Percentiles rank a stretch among this genome's conserved stretches.
Evolutionary conservation across 1,284 basidiomycete species (phyloP).

Genomic region (Marasmius fiardii): DNA sequence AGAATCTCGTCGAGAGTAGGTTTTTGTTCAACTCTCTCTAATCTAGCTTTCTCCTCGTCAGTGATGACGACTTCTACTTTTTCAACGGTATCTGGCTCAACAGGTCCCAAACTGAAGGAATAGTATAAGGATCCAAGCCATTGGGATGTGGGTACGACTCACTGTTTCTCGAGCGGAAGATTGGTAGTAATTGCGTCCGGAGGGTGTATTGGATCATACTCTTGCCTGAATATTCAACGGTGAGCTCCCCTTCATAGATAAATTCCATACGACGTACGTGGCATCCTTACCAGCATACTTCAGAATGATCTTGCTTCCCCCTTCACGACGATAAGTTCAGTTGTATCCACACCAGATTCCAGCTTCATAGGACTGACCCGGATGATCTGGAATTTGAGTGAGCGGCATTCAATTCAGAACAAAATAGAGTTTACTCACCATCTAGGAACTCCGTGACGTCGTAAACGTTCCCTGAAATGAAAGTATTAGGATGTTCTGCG

Average conservation of each 20-base stretch:
- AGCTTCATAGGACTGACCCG: conserved; percentile 37
- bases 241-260: background rate
- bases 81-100: conserved; percentile 62
- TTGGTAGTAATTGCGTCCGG: conserved; percentile 85
- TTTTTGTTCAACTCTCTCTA: conserved; percentile 45
- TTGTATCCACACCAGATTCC: background rate
- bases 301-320: conserved; percentile 34
- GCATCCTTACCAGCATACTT: conserved; percentile 80
- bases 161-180: conserved; percentile 77
- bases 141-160: conserved; percentile 21
- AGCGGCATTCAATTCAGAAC: background rate
- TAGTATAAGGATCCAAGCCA: conserved; percentile 5
- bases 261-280: conserved; percentile 41
- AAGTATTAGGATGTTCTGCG: conserved; percentile 13
- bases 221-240: conserved; percentile 39
- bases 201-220: conserved; percentile 87
- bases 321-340: conserved; percentile 7
- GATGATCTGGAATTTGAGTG: conserved; percentile 49
- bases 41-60: conserved; percentile 58
- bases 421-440: conserved; percentile 31
- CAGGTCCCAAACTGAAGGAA: conserved; percentile 55
- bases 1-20: conserved; percentile 78
- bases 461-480: conserved; percentile 53
- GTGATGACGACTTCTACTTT: conserved; percentile 54
- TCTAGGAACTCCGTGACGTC: conserved; percentile 78